Conservation (phyloP, 2,329 filamentous ascomycete species). For the Verticillium nonalfalfae region DNA sequence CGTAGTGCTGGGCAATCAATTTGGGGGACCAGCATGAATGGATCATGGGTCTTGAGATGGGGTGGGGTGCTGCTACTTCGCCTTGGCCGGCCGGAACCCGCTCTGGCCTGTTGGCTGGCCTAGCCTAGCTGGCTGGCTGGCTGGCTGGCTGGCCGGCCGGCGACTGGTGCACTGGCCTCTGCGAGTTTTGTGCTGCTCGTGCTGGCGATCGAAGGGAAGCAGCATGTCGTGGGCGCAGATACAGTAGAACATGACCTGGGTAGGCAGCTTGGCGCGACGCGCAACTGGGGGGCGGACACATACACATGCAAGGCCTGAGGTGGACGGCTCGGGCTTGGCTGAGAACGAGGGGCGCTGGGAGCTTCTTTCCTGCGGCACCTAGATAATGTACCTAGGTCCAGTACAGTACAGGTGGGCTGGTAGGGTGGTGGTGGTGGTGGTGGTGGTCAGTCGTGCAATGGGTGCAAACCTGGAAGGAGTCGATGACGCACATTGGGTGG, state of each 20-base stretch:
- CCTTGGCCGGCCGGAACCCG: not conserved
- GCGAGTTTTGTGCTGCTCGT: not conserved
- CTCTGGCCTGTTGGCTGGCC: not conserved
- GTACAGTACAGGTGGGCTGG: too few species aligned
- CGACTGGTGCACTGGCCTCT: not conserved
- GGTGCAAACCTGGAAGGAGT: slow-evolving; percentile 9
- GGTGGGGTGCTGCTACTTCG: not conserved
- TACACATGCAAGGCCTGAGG: not conserved
- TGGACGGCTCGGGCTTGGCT: not conserved
- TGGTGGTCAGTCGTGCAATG: too few species aligned
- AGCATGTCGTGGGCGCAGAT: not conserved
- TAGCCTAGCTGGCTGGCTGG: too few species aligned
- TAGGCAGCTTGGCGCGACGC: not conserved
- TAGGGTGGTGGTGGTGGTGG: too few species aligned
- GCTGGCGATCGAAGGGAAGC: not conserved
- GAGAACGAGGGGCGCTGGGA: not conserved
- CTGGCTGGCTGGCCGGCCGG: too few species aligned
- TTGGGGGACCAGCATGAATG: not conserved
- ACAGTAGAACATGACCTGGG: not conserved
- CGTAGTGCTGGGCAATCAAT: not conserved
- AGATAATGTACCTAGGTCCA: too few species aligned
- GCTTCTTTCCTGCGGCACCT: not conserved
- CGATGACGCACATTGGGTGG: slow-evolving; percentile 9
- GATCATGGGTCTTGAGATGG: not conserved
- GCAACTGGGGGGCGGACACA: not conserved